These are phyloP conservation scores for Polygonum maritimum DNA, from an alignment of 148 eudicot genomes.

Conservation along the genomic window DNA sequence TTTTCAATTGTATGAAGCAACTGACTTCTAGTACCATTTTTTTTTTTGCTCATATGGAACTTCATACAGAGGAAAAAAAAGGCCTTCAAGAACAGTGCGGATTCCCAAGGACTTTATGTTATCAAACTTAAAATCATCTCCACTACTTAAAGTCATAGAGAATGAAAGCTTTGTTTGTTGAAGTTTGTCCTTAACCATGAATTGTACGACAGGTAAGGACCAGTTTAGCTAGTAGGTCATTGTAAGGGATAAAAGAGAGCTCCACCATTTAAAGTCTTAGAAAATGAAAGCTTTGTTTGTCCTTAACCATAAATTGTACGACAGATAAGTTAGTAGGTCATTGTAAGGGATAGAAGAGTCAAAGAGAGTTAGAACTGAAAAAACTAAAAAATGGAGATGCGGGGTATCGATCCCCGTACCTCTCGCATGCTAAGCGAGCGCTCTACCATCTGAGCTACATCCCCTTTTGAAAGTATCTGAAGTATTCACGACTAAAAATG, in stretches of 20 bases:
- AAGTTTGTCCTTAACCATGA: not conserved
- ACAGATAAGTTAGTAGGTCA: too few relatives aligned
- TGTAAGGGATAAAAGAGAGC: not conserved
- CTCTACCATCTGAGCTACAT: constrained; percentile 93
- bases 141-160: not conserved
- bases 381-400: constrained; percentile 32
- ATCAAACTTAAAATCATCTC: not conserved
- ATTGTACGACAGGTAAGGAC: not conserved
- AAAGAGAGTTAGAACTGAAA: too few relatives aligned
- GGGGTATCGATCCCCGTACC: constrained; percentile 92
- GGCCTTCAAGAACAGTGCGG: not conserved
- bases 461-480: constrained; percentile 25
- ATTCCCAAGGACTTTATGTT: not conserved
- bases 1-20: not conserved
- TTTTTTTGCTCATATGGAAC: not conserved
- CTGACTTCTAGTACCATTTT: not conserved
- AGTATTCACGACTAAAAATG: too few relatives aligned
- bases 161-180: not conserved
- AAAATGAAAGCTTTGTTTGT: not conserved
- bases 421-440: constrained; percentile 93
- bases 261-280: not conserved
- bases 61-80: not conserved
- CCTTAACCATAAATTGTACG: not conserved
- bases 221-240: too few relatives aligned
- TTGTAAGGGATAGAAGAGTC: too few relatives aligned